These are phyloP conservation scores for Fusarium sp. DNA, from an alignment of 2,329 filamentous ascomycete genomes.

Conservation along the genomic window DNA sequence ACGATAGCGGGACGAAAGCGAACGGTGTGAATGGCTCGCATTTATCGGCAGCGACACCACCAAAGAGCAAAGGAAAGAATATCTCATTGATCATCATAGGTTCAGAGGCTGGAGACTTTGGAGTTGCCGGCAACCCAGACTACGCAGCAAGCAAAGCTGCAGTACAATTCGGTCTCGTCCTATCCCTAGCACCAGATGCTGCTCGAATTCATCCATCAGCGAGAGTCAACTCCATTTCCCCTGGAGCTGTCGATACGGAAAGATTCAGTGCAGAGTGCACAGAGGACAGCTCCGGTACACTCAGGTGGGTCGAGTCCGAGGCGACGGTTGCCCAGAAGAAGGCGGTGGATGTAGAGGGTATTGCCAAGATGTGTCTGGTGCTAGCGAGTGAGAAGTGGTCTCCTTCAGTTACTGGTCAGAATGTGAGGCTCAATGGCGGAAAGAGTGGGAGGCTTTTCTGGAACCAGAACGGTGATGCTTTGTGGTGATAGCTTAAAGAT, in stretches of 20 bases:
- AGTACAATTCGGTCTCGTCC: neutral
- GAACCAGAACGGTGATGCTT: neutral
- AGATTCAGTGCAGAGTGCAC: neutral
- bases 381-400: neutral
- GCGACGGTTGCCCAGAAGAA: neutral
- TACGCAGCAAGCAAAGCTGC: neutral
- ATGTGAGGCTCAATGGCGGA: accelerated
- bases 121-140: neutral
- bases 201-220: neutral
- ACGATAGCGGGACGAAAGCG: accelerated
- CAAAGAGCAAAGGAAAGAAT: accelerated
- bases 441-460: neutral
- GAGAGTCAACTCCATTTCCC: neutral
- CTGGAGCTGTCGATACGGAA: neutral
- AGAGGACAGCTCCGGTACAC: neutral
- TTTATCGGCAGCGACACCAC: accelerated
- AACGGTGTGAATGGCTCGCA: neutral
- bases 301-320: neutral
- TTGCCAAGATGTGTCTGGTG: neutral
- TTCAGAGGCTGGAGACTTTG: neutral
- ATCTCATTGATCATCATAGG: neutral
- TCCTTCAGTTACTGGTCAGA: neutral
- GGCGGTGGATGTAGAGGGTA: neutral
- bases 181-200: neutral
- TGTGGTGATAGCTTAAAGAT: too few relatives aligned